Percentiles rank a stretch among this genome's conserved stretches.
Evolutionary conservation across 2,329 filamentous ascomycete species (phyloP).

Genomic region (Trichoderma sp.): DNA sequence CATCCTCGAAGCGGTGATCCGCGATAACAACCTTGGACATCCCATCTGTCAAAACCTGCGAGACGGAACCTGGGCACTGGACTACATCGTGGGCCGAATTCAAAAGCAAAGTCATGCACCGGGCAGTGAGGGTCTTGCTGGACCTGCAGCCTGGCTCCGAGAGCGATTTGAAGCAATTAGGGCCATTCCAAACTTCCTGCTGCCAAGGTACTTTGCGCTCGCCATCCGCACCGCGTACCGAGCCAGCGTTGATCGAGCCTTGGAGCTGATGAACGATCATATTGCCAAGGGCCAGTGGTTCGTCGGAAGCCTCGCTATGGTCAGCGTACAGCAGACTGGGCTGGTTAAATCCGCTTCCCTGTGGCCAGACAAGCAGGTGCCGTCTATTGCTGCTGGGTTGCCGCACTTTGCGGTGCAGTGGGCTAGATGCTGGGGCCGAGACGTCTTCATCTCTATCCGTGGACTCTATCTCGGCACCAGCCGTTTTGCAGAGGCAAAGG

Average conservation of each 20-base stretch:
- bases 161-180: slow-evolving; percentile 84
- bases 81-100: slow-evolving; percentile 78
- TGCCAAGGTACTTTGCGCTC: slow-evolving; percentile 90
- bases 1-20: slow-evolving; percentile 77
- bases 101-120: slow-evolving; percentile 65
- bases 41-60: slow-evolving; percentile 90
- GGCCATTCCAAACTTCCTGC: slow-evolving; percentile 78
- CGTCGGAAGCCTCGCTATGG: slow-evolving; percentile 81
- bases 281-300: slow-evolving; percentile 83
- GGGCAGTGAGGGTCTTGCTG: slow-evolving; percentile 59
- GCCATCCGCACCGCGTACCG: slow-evolving; percentile 84
- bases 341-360: slow-evolving; percentile 86
- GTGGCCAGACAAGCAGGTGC: slow-evolving; percentile 79
- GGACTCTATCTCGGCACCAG: slow-evolving; percentile 90
- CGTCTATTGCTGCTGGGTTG: slow-evolving; percentile 84
- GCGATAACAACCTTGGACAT: slow-evolving; percentile 87
- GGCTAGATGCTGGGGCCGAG: slow-evolving; percentile 95
- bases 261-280: slow-evolving; percentile 75
- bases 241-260: slow-evolving; percentile 72
- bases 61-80: slow-evolving; percentile 86
- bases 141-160: slow-evolving; percentile 73
- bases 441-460: slow-evolving; percentile 93
- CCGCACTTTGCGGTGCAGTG: slow-evolving; percentile 93
- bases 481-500: slow-evolving; percentile 80
- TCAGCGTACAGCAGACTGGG: slow-evolving; percentile 87